Evolutionary conservation across 2,329 filamentous ascomycete species (phyloP).

Genomic region (Pseudogymnoascus sp.): DNA sequence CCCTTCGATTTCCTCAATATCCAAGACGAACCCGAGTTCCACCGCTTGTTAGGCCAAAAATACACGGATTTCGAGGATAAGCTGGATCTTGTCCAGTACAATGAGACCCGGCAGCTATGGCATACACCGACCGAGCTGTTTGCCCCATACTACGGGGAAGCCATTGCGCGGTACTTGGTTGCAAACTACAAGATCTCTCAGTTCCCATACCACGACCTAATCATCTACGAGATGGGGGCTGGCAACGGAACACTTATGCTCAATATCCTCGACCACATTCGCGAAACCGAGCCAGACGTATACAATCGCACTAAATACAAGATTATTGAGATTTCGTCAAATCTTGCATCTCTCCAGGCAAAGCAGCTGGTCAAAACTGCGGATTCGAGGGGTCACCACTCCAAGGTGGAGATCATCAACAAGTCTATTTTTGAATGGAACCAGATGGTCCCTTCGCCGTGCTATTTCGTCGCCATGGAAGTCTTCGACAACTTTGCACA

Average conservation of each 20-base stretch:
- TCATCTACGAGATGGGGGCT: conserved; percentile 98
- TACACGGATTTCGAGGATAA: conserved; percentile 88
- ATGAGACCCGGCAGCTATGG: conserved; percentile 83
- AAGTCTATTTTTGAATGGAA: conserved; percentile 92
- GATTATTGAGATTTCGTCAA: conserved; percentile 89
- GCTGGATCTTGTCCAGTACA: conserved; percentile 62
- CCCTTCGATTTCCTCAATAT: conserved; percentile 83
- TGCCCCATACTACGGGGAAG: conserved; percentile 91
- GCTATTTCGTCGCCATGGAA: conserved; percentile 96
- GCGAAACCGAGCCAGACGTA: conserved; percentile 78
- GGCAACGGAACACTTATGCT: conserved; percentile 97
- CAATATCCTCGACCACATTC: conserved; percentile 95
- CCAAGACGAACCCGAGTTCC: conserved; percentile 79
- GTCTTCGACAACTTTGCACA: conserved; percentile 99
- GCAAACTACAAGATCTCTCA: conserved; percentile 91
- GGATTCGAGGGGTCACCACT: conserved; percentile 65
- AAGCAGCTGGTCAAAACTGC: conserved; percentile 60
- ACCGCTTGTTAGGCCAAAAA: conserved; percentile 64
- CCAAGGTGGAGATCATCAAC: conserved; percentile 92
- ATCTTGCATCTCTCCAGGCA: conserved; percentile 71
- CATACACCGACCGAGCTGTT: conserved; percentile 98
- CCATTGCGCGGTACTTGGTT: conserved; percentile 90
- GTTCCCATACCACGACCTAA: conserved; percentile 92
- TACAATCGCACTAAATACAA: conserved; percentile 90
- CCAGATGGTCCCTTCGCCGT: conserved; percentile 78